Evolutionary conservation across 1,284 basidiomycete genomes (phyloP), one percentile per base, ranked within the genome.

Genomic region (Malassezia brasiliensis): DNA sequence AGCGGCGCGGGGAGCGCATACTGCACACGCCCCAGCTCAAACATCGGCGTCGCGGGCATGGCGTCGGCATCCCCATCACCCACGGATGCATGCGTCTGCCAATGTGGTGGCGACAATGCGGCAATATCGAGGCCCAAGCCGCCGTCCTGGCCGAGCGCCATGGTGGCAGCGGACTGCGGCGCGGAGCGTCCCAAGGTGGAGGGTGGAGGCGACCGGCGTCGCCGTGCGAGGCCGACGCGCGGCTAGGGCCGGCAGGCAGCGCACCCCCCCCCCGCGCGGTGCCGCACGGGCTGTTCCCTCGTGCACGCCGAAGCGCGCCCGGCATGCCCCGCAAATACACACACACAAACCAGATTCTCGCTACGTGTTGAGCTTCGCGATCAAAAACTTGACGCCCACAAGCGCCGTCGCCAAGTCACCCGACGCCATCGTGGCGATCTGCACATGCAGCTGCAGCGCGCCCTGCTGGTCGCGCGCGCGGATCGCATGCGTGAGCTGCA

Each of bases 1-100:
- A 74, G 47, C 7, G 72, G 69, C 0, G 67, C 68, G n/a, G 65
- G 60, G 22, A 73, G 68, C 22, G 67, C 69, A 42, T 74, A 73
- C 55, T 73, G 72, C 3, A 74, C 70, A 2, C 69, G 49, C 15
- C 69, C 72, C 2, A 74, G 60, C 47, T 71, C 64, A 37, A 74
- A 74, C 54, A 74, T 64, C 31, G 71, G 69, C 39, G 25, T 28
- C 25, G 25, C 25, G 7, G 25, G 12, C 20, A 11, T 9, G 20
- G 39, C 39, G 2, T 28, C 20, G 39, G 12, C 39, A 40, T 9
- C 6, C 3, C 3, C 12, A 10, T 39, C 37, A 2, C 10, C 20
- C 37, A 15, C 17, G 4, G 25, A 3, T 7, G 3, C 25, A 7
- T 7, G 25, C 7, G 25, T 28, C 25, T 28, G 25, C 25, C 25